Percentiles rank a stretch among this genome's conserved stretches.
These are phyloP conservation scores for Mangifera indica DNA, from an alignment of 345 rosid genomes.

Conservation along the genomic window DNA sequence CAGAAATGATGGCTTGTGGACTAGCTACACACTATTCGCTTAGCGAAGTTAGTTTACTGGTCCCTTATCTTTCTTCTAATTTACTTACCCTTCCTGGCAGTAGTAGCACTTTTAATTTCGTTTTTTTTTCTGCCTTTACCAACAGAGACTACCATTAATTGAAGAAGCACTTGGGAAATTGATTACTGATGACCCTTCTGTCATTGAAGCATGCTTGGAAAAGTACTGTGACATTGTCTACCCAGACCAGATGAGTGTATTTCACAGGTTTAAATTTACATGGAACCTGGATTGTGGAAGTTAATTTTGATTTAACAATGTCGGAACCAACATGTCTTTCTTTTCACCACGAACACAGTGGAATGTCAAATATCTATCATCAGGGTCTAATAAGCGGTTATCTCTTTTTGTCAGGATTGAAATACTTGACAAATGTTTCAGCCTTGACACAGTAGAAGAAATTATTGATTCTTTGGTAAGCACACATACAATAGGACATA, in stretches of 20 bases:
- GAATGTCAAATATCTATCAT: neutral
- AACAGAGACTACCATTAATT: conserved; percentile 60
- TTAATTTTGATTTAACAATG: neutral
- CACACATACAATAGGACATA: neutral
- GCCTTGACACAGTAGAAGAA: conserved; percentile 83
- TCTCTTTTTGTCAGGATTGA: conserved; percentile 49
- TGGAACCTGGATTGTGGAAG: neutral
- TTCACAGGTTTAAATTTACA: conserved; percentile 55
- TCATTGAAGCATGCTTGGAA: conserved; percentile 63
- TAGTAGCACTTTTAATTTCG: neutral
- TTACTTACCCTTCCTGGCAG: conserved; percentile 12
- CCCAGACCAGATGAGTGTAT: conserved; percentile 66
- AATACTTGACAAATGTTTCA: conserved; percentile 71
- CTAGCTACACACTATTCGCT: conserved; percentile 81
- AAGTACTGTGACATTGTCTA: conserved; percentile 55
- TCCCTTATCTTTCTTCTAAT: conserved; percentile 3
- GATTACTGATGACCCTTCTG: conserved; percentile 86
- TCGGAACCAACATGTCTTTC: neutral
- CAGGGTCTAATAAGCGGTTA: neutral
- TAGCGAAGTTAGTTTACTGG: conserved; percentile 43
- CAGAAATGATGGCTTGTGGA: conserved; percentile 89
- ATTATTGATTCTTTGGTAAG: conserved; percentile 78
- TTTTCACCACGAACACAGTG: neutral
- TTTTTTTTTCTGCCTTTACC: neutral
- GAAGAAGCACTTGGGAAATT: conserved; percentile 68